Percentiles rank a stretch among this genome's conserved stretches.
Evolutionary conservation across 768 basidiomycete genomes (phyloP).

Genomic region (Rhodotorula diobovata): DNA sequence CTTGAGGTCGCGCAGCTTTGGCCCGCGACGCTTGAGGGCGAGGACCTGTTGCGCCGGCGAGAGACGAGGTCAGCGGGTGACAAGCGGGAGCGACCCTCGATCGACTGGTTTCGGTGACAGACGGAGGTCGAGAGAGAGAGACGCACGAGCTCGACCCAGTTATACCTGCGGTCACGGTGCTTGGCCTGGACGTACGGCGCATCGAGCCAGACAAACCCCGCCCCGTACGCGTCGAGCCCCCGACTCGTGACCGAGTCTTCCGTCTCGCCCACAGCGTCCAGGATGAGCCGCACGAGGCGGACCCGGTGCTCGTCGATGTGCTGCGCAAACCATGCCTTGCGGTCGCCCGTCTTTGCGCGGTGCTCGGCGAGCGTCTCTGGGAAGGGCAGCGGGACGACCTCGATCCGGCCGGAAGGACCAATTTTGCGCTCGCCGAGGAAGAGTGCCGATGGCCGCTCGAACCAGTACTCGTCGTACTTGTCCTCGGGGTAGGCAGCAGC

Average conservation of each 20-base stretch:
- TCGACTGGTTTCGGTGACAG: too few species aligned
- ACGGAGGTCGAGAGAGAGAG: too few species aligned
- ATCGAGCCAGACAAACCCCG: background rate
- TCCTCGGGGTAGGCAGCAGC: background rate
- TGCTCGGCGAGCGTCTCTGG: background rate
- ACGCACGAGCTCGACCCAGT: background rate
- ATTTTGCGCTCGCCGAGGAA: background rate
- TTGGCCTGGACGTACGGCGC: too few species aligned
- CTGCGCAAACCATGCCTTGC: background rate
- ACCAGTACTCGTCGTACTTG: background rate
- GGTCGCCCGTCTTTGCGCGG: background rate
- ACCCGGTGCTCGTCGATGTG: conserved; percentile 1
- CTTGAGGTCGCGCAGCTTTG: background rate
- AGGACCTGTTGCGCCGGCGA: background rate
- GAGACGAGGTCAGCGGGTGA: background rate
- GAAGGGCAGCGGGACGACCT: background rate
- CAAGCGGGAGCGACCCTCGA: too few species aligned
- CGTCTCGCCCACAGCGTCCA: background rate
- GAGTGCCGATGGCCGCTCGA: background rate
- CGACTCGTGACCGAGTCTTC: background rate
- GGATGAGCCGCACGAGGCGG: background rate
- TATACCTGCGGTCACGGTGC: background rate
- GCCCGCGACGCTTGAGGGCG: background rate
- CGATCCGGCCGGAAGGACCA: background rate
- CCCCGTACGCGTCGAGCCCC: background rate